Percentiles rank a stretch among this genome's conserved stretches.
phyloP scores from a whole-genome alignment of 176 grass and related monocot species.

The Musa troglodytarum region DNA sequence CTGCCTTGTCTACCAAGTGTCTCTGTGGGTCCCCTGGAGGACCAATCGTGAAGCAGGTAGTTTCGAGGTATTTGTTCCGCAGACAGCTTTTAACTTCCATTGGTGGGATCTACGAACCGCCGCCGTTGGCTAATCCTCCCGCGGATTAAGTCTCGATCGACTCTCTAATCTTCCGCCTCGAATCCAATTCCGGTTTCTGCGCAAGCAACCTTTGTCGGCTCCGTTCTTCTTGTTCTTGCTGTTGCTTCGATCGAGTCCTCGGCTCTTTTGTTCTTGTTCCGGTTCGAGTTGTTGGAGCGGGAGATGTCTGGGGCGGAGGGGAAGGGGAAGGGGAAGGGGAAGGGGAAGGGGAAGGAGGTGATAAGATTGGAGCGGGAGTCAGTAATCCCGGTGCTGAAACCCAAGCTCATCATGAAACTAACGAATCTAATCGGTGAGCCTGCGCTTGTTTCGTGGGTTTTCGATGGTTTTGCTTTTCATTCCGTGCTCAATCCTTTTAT shows the following conservation, averaged over 20 bases:
- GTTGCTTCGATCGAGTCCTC: background rate
- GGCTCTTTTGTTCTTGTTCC: background rate
- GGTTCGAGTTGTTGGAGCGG: background rate
- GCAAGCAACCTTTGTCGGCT: background rate
- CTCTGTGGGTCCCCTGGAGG: no score
- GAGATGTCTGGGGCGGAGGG: background rate
- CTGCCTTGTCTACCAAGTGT: no score
- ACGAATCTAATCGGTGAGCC: background rate
- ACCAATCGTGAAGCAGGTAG: no score
- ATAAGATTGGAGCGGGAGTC: slow-evolving; percentile 6
- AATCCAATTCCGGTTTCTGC: background rate
- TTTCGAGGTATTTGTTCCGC: rapidly evolving
- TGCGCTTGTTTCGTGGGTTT: background rate
- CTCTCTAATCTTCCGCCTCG: background rate
- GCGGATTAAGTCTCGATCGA: no score
- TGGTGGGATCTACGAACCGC: no score
- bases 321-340: background rate
- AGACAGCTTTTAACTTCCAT: no score
- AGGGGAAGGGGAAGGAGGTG: slow-evolving; percentile 1
- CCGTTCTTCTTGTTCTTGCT: background rate
- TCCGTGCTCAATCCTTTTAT: background rate
- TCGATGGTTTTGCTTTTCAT: background rate
- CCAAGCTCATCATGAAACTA: slow-evolving; percentile 1
- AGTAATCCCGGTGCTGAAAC: slow-evolving; percentile 1
- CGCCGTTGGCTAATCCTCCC: no score